Conservation (phyloP, 345 rosid species). For the Turnera subulata region DNA sequence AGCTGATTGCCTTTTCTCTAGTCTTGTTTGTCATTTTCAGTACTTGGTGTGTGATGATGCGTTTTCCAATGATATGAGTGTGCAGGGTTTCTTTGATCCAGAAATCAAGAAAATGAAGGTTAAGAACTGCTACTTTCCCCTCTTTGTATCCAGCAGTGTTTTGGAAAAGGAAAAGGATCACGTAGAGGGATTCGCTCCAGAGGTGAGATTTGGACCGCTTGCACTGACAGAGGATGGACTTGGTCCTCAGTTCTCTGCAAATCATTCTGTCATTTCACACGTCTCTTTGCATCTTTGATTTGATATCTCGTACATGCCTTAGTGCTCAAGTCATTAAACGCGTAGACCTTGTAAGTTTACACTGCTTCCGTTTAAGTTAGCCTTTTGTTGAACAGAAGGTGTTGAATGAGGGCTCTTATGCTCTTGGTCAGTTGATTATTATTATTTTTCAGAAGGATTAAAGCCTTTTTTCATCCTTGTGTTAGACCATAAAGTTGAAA, state of each 20-base stretch:
- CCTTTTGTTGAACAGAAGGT: no score
- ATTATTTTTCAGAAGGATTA: no score
- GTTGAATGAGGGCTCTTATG: no score
- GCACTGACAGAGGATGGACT: no score
- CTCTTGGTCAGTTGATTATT: no score
- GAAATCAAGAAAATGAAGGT: constrained; percentile 92
- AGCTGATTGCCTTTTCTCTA: constrained; percentile 5
- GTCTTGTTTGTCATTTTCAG: not conserved
- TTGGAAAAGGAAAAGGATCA: constrained; percentile 93
- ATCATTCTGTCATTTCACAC: not conserved
- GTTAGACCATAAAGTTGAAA: no score
- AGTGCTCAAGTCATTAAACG: no score
- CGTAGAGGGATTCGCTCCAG: constrained; percentile 93
- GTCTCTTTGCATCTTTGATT: not conserved
- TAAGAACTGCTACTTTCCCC: constrained; percentile 92
- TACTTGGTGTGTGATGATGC: not conserved
- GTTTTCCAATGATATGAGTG: constrained; percentile 14
- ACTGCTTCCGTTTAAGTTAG: no score
- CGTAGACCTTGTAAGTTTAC: no score
- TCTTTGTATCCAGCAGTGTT: constrained; percentile 86
- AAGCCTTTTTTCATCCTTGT: no score
- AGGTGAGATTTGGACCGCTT: constrained; percentile 44
- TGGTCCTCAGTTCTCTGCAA: not conserved
- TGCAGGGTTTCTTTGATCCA: constrained; percentile 82
- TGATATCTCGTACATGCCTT: no score